Base-by-base conservation (phyloP, 495 filamentous ascomycete species). In the Penicillium bovifimosum region DNA sequence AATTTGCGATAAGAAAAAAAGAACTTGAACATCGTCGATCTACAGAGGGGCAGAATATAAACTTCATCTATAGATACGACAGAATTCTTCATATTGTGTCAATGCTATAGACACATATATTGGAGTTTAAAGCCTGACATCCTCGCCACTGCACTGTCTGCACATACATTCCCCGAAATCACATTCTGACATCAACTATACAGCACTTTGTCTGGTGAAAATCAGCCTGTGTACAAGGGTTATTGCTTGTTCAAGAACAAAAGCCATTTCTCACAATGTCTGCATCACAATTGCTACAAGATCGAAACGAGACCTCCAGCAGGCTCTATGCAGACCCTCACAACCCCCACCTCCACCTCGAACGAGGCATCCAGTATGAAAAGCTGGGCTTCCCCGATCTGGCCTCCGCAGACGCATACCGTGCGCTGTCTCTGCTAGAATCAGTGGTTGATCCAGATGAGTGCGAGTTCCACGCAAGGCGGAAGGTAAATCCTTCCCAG, bases 391-490 rank as follows among this genome's bases (percentile, higher is more conserved):
- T 93, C 67, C 89, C 88, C 2, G 93, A 98, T 66, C 78, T 98
- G 13, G 89, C 89, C 3, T 86, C 86, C 24, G 90, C 89, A 35
- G 93, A 96, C 68, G 88, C 90, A 2, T 97, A 98, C 66, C 84
- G 87, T 36, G 89, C 91, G 2, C 78, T 98, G 2, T 81, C 96
- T 9, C 73, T 97, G 36, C 75, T 85, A 16, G 93, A 98, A 59
- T 90, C 92, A 47, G 78, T 91, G 20, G 64, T 76, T 48, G 85
- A 93, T 48, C 74, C 74, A 7, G 74, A 76, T 41, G 69, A 62
- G 18, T 75, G 61, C 42, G 74, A 76, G 48, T 76, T 72, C 27
- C 70, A 70, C 54, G 74, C 74, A 14, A 59, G 59, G 27, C 55
- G 58, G 46, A 67, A 59, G 48, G 32, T 66, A 6, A 52, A 54